Evolutionary conservation across 495 filamentous ascomycete genomes (phyloP), one percentile per base, ranked within the genome.

Genomic region (Neurospora hispaniola): DNA sequence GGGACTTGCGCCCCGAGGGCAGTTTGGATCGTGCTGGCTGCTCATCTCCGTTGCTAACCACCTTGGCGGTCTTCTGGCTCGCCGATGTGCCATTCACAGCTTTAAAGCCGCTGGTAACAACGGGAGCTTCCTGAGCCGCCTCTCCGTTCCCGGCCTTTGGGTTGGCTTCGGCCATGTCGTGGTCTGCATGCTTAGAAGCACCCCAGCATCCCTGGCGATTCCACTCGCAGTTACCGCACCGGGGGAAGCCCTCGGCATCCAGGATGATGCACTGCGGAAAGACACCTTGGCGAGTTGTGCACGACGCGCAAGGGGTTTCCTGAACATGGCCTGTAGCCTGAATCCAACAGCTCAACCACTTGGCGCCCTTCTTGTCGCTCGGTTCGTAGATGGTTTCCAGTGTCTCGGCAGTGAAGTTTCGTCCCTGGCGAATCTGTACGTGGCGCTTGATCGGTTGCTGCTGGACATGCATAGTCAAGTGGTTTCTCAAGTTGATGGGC

Each of bases 151-250:
- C 27, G 27, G 27, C 27, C 27, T 31, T 31, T 31, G 27, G 69
- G 3, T 40, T n/a, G 44, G 43, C 39, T 62, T 71, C 23, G 27
- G 44, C 69, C 69, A 35, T 73, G 20, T 6, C 74, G 40, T 18
- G 74, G 42, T 62, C 54, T 66, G 54, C 54, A 12, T 66, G 59
- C 44, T 20, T 14, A 16, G 42, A 41, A 40, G 42, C 74, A 12
- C 70, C 72, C n/a, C 74, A 73, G 72, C 81, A 82, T 8, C 72
- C 75, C 23, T 78, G 74, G 20, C 75, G 71, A 68, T 74, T 77
- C 80, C 80, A 81, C 54, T 81, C 79, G 70, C 81, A 82, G 70
- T 81, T 81, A 35, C 77, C 80, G 54, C 81, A 82, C 14, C 75
- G 73, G 2, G 74, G 73, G 48, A 80, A 79, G 9, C 74, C 73